Evolutionary conservation across 192 early-diverging fungal species (phyloP).

Genomic region (Podila epicladia): DNA sequence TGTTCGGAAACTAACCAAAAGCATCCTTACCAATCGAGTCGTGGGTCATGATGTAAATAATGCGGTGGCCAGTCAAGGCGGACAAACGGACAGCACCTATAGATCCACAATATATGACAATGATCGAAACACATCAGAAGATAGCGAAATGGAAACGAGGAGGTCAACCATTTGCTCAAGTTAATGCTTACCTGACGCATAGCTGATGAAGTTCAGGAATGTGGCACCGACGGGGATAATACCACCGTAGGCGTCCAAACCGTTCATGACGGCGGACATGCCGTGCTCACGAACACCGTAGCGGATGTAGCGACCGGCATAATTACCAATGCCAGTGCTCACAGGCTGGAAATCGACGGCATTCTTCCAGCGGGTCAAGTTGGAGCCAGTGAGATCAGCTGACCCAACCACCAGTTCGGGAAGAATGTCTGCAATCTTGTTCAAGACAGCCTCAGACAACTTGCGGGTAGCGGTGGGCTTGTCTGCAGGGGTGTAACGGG

Average conservation of each 20-base stretch:
- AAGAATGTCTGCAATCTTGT: conserved; percentile 77
- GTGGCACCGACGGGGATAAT: conserved; percentile 87
- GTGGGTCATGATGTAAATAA: conserved; percentile 99
- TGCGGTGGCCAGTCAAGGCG: conserved; percentile 88
- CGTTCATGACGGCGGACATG: conserved; percentile 96
- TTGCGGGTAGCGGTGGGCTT: conserved; percentile 88
- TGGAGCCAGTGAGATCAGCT: conserved; percentile 96
- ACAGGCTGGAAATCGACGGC: conserved; percentile 94
- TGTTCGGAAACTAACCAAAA: neutral
- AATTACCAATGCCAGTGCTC: conserved; percentile 76
- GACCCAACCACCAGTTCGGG: conserved; percentile 95
- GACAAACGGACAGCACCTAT: conserved; percentile 89
- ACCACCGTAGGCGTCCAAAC: conserved; percentile 86
- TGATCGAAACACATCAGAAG: conserved; percentile 20
- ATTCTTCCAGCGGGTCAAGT: conserved; percentile 94
- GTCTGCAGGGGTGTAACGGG: conserved; percentile 85
- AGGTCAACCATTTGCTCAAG: neutral
- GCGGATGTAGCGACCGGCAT: conserved; percentile 90
- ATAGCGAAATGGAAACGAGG: conserved; percentile 3
- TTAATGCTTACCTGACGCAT: conserved; percentile 40
- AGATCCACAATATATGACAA: conserved; percentile 59
- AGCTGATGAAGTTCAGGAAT: conserved; percentile 94
- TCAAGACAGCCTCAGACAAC: conserved; percentile 86
- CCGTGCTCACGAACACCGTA: conserved; percentile 98
- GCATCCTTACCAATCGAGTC: conserved; percentile 86